Percentiles rank a stretch among this genome's conserved stretches.
phyloP scores from a whole-genome alignment of 805 yeast genomes.

The Candida xiaguanensis region DNA sequence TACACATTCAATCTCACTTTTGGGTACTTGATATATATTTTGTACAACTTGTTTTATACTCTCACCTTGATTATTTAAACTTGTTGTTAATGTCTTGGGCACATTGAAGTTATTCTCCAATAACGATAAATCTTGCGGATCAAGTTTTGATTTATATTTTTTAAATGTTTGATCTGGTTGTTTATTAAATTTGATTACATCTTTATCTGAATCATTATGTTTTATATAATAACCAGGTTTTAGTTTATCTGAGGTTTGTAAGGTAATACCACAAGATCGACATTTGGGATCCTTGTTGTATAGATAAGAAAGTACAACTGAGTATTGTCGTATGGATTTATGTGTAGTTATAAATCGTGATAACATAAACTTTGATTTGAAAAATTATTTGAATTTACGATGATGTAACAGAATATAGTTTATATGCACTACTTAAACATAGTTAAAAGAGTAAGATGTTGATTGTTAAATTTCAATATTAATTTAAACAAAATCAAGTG shows the following conservation, averaged over 20 bases:
- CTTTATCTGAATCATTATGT: background rate
- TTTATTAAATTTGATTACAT: constrained; percentile 8
- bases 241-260: constrained; percentile 39
- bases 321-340: constrained; percentile 2
- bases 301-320: constrained; percentile 7
- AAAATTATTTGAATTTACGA: background rate
- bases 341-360: background rate
- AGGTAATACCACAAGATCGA: constrained; percentile 53
- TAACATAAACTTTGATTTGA: background rate
- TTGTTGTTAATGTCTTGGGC: no score
- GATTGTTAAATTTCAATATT: no score
- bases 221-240: constrained; percentile 42
- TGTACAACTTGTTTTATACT: background rate
- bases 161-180: background rate
- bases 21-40: background rate
- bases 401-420: background rate
- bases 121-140: constrained; percentile 24
- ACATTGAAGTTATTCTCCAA: constrained; percentile 16
- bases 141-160: constrained; percentile 17
- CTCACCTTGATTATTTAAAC: background rate
- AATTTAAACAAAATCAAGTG: no score
- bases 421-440: background rate
- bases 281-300: constrained; percentile 28
- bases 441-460: no score
- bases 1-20: constrained; percentile 36